Conservation (phyloP, 2,329 filamentous ascomycete genomes). For the Chaetomiaceae sp. region DNA sequence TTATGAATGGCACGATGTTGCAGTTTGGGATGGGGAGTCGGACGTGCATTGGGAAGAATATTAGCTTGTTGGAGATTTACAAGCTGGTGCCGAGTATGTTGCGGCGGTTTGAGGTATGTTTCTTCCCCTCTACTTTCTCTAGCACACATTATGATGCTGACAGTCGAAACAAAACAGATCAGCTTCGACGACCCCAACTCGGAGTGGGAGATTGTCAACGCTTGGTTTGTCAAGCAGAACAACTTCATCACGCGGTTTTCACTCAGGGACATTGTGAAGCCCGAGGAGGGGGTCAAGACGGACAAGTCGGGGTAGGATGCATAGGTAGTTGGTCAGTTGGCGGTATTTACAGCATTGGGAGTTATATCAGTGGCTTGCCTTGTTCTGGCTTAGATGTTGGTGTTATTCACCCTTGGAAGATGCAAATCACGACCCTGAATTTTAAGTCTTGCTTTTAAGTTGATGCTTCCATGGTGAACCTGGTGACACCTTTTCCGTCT, state of each 20-base stretch:
- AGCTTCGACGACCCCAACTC: conserved; percentile 47
- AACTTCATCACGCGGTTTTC: conserved; percentile 48
- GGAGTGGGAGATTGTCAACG: conserved; percentile 56
- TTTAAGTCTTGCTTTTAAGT: no score
- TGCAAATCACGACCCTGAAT: no score
- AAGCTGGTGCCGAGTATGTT: conserved; percentile 58
- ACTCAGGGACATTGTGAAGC: conserved; percentile 40
- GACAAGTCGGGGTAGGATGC: no score
- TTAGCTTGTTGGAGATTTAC: conserved; percentile 58
- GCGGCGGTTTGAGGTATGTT: conserved; percentile 56
- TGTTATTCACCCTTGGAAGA: no score
- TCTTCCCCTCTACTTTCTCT: conserved; percentile 1
- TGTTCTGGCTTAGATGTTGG: no score
- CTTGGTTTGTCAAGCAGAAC: conserved; percentile 59
- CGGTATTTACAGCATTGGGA: not conserved
- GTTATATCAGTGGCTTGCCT: no score
- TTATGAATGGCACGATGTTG: conserved; percentile 67
- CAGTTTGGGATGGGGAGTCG: conserved; percentile 68
- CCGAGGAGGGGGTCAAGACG: conserved; percentile 22
- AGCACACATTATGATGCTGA: not conserved
- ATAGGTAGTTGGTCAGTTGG: no score
- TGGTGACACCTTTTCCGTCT: no score
- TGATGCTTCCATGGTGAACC: no score
- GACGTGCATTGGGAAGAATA: conserved; percentile 67
- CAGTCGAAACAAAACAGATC: conserved; percentile 36